Evolutionary conservation across 2,329 filamentous ascomycete species (phyloP).

Genomic region (Diaporthe ampelina): DNA sequence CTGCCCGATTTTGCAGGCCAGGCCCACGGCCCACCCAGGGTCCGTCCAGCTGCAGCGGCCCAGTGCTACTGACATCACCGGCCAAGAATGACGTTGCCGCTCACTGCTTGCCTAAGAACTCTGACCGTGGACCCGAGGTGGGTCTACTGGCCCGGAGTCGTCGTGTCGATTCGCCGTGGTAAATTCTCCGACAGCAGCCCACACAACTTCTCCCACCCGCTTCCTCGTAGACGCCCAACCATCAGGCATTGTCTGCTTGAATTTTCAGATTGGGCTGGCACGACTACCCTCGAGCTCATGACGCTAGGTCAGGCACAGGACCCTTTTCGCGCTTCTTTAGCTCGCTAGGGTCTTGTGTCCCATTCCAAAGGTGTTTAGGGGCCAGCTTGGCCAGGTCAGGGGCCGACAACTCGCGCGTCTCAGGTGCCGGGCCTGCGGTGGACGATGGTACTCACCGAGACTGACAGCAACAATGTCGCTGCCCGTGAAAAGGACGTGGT

Average conservation of each 20-base stretch:
- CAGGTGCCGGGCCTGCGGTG: no score
- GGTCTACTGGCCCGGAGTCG: background rate
- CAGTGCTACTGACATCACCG: constrained; percentile 31
- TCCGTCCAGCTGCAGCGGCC: background rate
- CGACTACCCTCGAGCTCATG: background rate
- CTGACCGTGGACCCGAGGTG: background rate
- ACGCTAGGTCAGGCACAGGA: constrained; percentile 26
- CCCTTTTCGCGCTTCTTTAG: constrained; percentile 15
- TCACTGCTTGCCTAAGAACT: background rate
- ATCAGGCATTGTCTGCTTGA: background rate
- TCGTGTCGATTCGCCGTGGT: no score
- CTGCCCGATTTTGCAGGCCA: constrained; percentile 10
- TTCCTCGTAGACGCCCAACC: background rate
- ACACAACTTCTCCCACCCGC: no score
- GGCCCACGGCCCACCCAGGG: constrained; percentile 25
- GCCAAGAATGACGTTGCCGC: constrained; percentile 16
- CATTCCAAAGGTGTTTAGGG: no score
- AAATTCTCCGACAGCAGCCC: background rate
- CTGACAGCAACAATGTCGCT: no score
- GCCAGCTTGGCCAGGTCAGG: no score
- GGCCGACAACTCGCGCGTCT: no score
- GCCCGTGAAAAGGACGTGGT: no score
- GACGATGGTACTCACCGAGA: no score
- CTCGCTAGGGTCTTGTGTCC: background rate
- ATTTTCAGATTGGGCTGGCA: constrained; percentile 12